Percentiles rank a stretch among this genome's conserved stretches.
Conservation (phyloP, 2,329 filamentous ascomycete species). For the Nemania serpens region DNA sequence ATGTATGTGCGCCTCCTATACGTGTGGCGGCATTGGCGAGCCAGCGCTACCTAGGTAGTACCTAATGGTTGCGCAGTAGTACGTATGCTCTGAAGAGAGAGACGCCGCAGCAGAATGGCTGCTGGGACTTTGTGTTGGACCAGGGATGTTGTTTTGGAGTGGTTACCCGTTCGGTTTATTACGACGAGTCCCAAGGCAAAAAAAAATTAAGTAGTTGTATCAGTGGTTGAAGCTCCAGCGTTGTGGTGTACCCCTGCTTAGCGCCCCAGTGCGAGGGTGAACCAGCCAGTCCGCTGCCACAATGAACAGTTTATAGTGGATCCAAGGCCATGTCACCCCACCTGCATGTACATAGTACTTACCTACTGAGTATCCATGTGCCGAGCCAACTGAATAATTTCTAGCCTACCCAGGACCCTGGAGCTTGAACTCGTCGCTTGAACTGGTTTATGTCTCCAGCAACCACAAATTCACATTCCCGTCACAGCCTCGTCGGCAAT, state of each 20-base stretch:
- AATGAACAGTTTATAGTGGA: conserved; percentile 24
- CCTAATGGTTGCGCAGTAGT: no score
- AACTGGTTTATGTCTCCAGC: neutral
- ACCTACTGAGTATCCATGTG: neutral
- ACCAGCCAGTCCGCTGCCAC: conserved; percentile 12
- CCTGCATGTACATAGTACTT: neutral
- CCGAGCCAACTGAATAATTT: conserved; percentile 20
- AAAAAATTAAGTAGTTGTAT: conserved; percentile 2
- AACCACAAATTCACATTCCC: neutral
- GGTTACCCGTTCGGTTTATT: no score
- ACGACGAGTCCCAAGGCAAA: neutral
- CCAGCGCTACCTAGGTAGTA: neutral
- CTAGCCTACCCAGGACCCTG: conserved; percentile 1
- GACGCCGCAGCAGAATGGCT: neutral
- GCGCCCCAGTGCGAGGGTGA: neutral
- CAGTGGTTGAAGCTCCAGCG: neutral
- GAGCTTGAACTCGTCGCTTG: neutral
- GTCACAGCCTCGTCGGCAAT: neutral
- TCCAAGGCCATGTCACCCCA: conserved; percentile 14
- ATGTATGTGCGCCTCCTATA: conserved; percentile 22
- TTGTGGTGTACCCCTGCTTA: conserved; percentile 14
- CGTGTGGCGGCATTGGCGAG: conserved; percentile 24
- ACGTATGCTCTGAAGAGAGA: no score
- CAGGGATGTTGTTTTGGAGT: no score
- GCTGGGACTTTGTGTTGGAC: neutral